Conservation (phyloP, 192 early-diverging fungal species). For the Globomyces pollinis-pini region DNA sequence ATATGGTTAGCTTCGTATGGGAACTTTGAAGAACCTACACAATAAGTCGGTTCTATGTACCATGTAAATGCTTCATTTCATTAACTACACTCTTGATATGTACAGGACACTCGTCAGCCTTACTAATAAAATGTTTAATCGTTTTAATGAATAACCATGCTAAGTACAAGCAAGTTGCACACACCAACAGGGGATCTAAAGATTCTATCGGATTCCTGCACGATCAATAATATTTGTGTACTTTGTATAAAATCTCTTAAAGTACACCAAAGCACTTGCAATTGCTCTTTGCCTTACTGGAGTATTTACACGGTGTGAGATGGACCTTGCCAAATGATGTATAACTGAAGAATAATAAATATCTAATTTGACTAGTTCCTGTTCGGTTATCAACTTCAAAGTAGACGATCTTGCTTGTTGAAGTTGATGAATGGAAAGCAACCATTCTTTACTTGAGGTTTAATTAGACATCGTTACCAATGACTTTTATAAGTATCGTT, state of each 20-base stretch:
- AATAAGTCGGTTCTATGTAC: slow-evolving; percentile 15
- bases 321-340: slow-evolving; percentile 46
- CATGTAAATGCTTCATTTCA: slow-evolving; percentile 18
- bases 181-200: slow-evolving; percentile 74
- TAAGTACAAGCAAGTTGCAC: slow-evolving; percentile 74
- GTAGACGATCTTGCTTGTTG: no score
- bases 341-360: slow-evolving; percentile 51
- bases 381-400: no score
- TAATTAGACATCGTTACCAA: no score
- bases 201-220: no score
- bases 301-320: slow-evolving; percentile 41
- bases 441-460: no score
- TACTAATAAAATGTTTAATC: slow-evolving; percentile 41
- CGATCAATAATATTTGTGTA: slow-evolving; percentile 62
- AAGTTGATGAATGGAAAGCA: no score
- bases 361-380: not conserved
- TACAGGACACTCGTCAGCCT: slow-evolving; percentile 75
- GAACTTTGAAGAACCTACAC: no score
- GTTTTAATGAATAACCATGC: no score
- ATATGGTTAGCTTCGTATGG: slow-evolving; percentile 66
- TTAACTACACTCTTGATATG: slow-evolving; percentile 47
- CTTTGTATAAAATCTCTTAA: slow-evolving; percentile 84
- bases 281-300: slow-evolving; percentile 73
- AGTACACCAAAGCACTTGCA: slow-evolving; percentile 77
- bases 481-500: no score